Evolutionary conservation across 129 eudicot species (phyloP).

Genomic region (Flaveria linearis): DNA sequence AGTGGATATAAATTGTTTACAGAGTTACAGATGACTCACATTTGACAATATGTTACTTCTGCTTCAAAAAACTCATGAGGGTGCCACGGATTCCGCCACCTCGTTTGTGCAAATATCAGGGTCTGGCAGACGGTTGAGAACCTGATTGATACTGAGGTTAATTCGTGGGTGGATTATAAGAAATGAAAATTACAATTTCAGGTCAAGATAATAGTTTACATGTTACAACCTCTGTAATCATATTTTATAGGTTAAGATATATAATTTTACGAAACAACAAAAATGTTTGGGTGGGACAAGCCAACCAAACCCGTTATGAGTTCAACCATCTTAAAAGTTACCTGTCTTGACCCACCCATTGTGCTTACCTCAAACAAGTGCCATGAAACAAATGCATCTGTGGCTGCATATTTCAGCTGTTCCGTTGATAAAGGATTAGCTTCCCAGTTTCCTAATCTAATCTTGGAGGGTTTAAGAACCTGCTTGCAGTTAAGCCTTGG

Average conservation of each 20-base stretch:
- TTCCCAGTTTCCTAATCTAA: slow-evolving; percentile 87
- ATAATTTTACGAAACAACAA: background rate
- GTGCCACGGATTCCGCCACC: slow-evolving; percentile 23
- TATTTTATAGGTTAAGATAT: background rate
- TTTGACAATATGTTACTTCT: slow-evolving; percentile 2
- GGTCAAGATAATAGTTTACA: background rate
- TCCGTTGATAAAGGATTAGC: slow-evolving; percentile 56
- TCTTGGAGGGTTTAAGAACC: slow-evolving; percentile 65
- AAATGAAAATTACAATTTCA: background rate
- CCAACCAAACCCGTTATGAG: background rate
- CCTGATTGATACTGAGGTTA: slow-evolving; percentile 33
- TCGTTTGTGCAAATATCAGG: slow-evolving; percentile 29
- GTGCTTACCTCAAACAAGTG: slow-evolving; percentile 61
- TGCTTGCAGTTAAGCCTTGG: slow-evolving; percentile 24
- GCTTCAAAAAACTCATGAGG: slow-evolving; percentile 27
- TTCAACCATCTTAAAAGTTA: background rate
- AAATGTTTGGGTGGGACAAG: background rate
- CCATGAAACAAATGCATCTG: slow-evolving; percentile 88
- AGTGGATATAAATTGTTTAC: background rate
- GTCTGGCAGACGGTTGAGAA: slow-evolving; percentile 47
- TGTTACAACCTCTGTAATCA: background rate
- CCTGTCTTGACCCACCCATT: background rate
- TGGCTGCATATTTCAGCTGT: slow-evolving; percentile 73
- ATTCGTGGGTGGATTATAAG: background rate
- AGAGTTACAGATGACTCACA: slow-evolving; percentile 7